phyloP scores from a whole-genome alignment of 2,329 filamentous ascomycete species.

The Chrysoporthe puriensis region DNA sequence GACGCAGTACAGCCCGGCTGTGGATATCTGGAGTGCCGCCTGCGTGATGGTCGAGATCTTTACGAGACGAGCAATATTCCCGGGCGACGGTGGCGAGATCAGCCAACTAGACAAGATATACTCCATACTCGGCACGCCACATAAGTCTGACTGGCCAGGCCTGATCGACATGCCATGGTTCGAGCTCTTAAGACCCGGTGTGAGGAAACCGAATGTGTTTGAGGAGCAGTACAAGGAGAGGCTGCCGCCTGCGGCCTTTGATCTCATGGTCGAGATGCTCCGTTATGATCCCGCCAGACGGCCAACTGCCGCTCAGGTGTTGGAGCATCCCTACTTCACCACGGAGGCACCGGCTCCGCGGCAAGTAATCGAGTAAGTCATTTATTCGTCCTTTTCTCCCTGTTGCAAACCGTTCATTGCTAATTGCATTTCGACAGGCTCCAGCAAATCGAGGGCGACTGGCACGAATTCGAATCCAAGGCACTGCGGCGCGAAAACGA shows the following conservation, averaged over 20 bases:
- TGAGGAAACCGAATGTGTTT: conserved; percentile 75
- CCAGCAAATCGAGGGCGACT: conserved; percentile 83
- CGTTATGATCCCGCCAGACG: conserved; percentile 83
- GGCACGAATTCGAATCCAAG: conserved; percentile 99
- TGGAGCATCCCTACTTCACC: conserved; percentile 87
- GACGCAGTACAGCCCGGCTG: conserved; percentile 85
- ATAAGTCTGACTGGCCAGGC: conserved; percentile 80
- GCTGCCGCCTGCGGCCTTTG: conserved; percentile 79
- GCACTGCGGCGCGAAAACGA: conserved; percentile 89
- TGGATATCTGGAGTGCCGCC: conserved; percentile 96
- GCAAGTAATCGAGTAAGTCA: conserved; percentile 78
- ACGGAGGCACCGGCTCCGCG: conserved; percentile 76
- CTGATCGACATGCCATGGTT: conserved; percentile 98
- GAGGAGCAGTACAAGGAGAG: conserved; percentile 79
- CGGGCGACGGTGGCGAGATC: conserved; percentile 93
- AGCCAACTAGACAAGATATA: conserved; percentile 98
- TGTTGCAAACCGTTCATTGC: not conserved
- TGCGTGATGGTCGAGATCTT: conserved; percentile 98
- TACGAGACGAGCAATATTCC: conserved; percentile 89
- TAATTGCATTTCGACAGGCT: conserved; percentile 54
- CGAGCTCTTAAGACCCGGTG: conserved; percentile 80
- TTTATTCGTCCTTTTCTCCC: not conserved
- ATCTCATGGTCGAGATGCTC: conserved; percentile 84
- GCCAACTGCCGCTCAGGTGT: conserved; percentile 80
- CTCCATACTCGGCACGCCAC: conserved; percentile 86